Evolutionary conservation across 192 early-diverging fungal genomes (phyloP), one percentile per base, ranked within the genome.

Genomic region (Diversispora epigaea): DNA sequence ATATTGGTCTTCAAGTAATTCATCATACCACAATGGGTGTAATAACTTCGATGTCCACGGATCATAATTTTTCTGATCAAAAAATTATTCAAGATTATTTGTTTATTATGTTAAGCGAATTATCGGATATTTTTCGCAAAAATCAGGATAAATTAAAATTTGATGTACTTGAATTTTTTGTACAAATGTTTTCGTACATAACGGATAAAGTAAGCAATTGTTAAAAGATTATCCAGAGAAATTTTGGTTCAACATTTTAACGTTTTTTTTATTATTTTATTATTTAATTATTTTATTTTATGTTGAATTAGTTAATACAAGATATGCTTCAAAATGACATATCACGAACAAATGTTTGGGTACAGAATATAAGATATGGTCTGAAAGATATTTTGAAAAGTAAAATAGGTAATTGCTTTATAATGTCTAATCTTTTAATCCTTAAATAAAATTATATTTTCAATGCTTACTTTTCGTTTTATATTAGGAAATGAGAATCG

Each of bases 111-210:
- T 46, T 84, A 6, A 52, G 61, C 15, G 58, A 76, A 9, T 32
- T 81, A 3, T 69, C 82, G 11, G 43, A 44, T 3, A 67, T 58
- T 14, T 66, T 84, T 4, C 62, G 73, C 43, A 44, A 68, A 6
- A 68, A 73, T 54, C 83, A 84, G 49, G 76, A 78, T 60, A 55
- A 56, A 43, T 25, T 82, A n/a, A 81, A 81, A 65, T 79, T 84
- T 63, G 62, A 74, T 12, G 50, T 77, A 22, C 57, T 84, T 17
- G 32, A 79, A 50, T 69, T 79, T n/a, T 68, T 84, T 62, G 63
- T 55, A n/a, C 10, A 57, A 0, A 62, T 82, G 4, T 58, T 80
- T 21, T 66, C 70, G 10, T 39, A 76, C 7, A 32, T 80, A 1
- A 63, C 77, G 6, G 67, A 49, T 6, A 43, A 78, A 71, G 77